These are phyloP conservation scores for Russula griseocarnosa DNA, from an alignment of 768 basidiomycete species.

Conservation along the genomic window DNA sequence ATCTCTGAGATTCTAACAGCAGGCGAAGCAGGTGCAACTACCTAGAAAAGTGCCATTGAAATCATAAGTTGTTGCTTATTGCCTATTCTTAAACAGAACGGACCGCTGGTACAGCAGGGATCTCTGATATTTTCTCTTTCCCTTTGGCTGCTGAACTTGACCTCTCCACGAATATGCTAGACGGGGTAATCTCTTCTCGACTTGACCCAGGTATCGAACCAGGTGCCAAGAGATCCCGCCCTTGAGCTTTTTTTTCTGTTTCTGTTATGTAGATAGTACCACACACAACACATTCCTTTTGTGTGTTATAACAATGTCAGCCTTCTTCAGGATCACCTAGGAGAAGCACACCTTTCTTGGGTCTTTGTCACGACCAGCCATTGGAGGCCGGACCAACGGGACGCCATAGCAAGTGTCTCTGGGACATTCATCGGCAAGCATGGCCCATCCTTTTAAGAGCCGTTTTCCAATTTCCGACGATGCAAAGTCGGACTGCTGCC, in stretches of 20 bases:
- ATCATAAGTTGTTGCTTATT: neutral
- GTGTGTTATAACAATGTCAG: neutral
- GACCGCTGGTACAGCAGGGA: neutral
- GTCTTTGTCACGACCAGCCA: slow-evolving; percentile 53
- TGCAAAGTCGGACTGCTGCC: slow-evolving; percentile 78
- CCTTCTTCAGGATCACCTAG: slow-evolving; percentile 10
- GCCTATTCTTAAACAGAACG: neutral
- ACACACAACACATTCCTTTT: slow-evolving; percentile 29
- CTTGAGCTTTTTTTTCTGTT: slow-evolving; percentile 17
- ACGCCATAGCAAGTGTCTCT: slow-evolving; percentile 67
- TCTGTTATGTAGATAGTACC: slow-evolving; percentile 25
- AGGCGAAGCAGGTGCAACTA: slow-evolving; percentile 1
- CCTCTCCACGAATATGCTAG: neutral
- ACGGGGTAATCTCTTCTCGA: slow-evolving; percentile 5
- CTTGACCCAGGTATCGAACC: slow-evolving; percentile 1
- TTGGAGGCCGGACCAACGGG: slow-evolving; percentile 79
- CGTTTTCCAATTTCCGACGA: slow-evolving; percentile 75
- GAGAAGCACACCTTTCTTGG: slow-evolving; percentile 54
- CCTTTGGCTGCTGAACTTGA: slow-evolving; percentile 8
- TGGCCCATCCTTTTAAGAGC: slow-evolving; percentile 79
- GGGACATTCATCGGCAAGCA: slow-evolving; percentile 85
- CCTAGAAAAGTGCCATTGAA: slow-evolving; percentile 4
- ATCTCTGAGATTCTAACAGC: neutral
- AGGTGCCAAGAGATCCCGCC: slow-evolving; percentile 12
- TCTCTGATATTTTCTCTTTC: slow-evolving; percentile 8